Base-by-base conservation (phyloP, 495 filamentous ascomycete species). In the Talaromyces liani region DNA sequence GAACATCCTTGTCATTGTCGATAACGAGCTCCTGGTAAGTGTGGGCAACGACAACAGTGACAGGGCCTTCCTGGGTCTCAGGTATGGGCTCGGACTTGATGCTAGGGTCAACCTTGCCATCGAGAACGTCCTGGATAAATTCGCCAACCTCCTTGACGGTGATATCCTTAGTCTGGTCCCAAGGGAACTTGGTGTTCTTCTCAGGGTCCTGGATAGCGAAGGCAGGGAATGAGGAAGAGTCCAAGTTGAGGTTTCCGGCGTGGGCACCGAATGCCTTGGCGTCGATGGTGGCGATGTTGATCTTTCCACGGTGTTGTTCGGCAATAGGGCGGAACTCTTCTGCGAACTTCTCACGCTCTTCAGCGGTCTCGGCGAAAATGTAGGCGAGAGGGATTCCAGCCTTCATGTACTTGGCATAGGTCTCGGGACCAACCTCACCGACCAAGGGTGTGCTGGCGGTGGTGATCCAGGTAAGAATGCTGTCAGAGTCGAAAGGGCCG, bases 231-330 rank as follows among this genome's bases (percentile, higher is more conserved):
- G 89, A 90, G 79, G 91, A 88, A 63, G 89, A 84, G 81, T 97
- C 91, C 36, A 99, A 90, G 85, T 99, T 99, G 56, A 99, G 85
- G 84, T 99, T 99, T 68, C 85, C 86, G 65, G 91, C 94, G 79
- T 99, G 94, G 64, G 93, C 91, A 73, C 95, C 95, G 71, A 93
- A 99, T 33, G 91, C 80, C 76, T 91, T 91, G 68, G 94, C 95
- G 72, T 99, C 94, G 70, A 99, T 97, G 67, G 94, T 98, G 65
- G 93, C 94, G 75, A 98, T 92, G 87, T 95, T 97, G 80, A 98
- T 84, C 64, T 83, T 84, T 67, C 93, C 93, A 73, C 89, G 91
- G 72, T 82, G 76, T 71, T 82, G 81, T 66, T 82, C 72, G 20
- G 84, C 84, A 29, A 84, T 72, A 39, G 80, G 79, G 63, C 79